Evolutionary conservation across 495 filamentous ascomycete species (phyloP), one percentile per base, ranked within the genome.

Genomic region (Aspergillus indologenus): DNA sequence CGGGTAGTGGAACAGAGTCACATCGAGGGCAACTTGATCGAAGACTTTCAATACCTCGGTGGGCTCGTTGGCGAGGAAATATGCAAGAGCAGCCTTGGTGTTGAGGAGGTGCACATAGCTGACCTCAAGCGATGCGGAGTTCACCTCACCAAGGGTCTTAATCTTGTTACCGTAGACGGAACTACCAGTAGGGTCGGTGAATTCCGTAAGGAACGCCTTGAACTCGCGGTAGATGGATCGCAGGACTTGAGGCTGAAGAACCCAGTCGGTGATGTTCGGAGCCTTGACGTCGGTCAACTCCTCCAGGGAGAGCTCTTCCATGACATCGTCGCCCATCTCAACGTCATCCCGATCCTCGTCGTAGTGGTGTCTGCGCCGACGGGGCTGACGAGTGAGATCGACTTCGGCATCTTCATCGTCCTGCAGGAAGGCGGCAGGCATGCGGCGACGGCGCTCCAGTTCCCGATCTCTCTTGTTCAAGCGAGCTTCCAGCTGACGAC

Each of bases 121-220:
- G 24, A 99, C 92, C 71, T 98, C 95, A 7, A 99, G 82, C 24
- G 92, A 90, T 72, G 97, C 95, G 29, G 92, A 91, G 71, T 99
- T 99, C 63, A 96, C 80, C 71, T 97, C 93, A 80, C 95, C 95
- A 14, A 99, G 86, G 0, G 90, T 96, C 57, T 90, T 86, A 58
- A 98, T 91, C 59, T 92, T 87, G 63, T 89, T 90, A 46, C 95
- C 95, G 69, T 99, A 99, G 22, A 98, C 91, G 0, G 95, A 99
- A 5, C 82, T 86, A 31, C 90, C 91, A 56, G 83, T 80, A 53
- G 90, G 85, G 71, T 98, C 93, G 21, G 85, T 96, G 69, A 94
- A 98, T 70, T 97, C 91, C 15, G 95, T 96, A 61, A 99, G 77
- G 80, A 99, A 99, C 12, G 90, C 87, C 73, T 94, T 96, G 84